Percentiles rank a stretch among this genome's conserved stretches.
These are phyloP conservation scores for Dendrobium officinale DNA, from an alignment of 106 monocot species.

Conservation along the genomic window DNA sequence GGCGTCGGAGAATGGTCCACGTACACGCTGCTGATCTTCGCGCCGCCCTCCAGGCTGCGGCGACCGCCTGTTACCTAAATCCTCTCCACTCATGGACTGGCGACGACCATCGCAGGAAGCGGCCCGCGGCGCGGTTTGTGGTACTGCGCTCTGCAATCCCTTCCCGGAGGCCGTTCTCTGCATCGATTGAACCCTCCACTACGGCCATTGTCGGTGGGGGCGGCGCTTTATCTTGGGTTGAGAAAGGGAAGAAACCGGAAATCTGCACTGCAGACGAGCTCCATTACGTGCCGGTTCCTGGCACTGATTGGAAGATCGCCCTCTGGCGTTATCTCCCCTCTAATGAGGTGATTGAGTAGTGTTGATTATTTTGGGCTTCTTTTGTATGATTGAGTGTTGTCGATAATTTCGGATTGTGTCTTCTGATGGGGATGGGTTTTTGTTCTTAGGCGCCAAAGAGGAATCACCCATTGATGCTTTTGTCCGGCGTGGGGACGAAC, in stretches of 20 bases:
- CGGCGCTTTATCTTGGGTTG: neutral
- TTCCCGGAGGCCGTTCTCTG: neutral
- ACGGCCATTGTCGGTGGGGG: too few species aligned
- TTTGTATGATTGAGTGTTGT: neutral
- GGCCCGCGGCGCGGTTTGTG: neutral
- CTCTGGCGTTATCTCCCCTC: constrained; percentile 63
- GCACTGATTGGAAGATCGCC: constrained; percentile 65
- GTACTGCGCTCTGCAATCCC: neutral
- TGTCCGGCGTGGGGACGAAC: constrained; percentile 87
- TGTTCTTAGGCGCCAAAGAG: constrained; percentile 61
- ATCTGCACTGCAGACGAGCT: constrained; percentile 74
- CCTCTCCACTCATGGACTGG: constrained; percentile 1
- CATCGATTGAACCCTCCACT: neutral
- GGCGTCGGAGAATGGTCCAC: constrained; percentile 3
- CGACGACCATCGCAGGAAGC: neutral
- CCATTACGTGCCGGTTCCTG: constrained; percentile 57
- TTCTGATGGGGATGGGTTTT: neutral
- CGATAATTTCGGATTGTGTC: neutral
- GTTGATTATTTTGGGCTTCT: neutral
- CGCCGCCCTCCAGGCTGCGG: constrained; percentile 33
- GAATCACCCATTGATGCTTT: constrained; percentile 89
- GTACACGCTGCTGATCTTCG: constrained; percentile 26
- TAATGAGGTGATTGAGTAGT: constrained; percentile 24
- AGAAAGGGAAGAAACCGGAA: constrained; percentile 18
- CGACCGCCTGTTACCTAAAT: constrained; percentile 17